Base-by-base conservation (phyloP, 345 rosid genomes). In the Lenwebbia sp. region DNA sequence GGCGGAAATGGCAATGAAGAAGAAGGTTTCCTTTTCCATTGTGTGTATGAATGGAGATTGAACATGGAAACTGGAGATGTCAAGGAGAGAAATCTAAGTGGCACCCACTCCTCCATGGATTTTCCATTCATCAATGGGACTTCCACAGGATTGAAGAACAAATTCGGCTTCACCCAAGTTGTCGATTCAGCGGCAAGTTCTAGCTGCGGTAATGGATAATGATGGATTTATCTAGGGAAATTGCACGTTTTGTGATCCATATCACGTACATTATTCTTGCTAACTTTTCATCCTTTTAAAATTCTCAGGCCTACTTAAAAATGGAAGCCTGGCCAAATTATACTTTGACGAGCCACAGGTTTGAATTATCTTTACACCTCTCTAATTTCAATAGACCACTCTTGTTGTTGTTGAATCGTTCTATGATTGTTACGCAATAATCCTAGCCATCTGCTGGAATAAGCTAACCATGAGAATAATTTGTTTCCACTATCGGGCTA, bases 271-370 rank as follows among this genome's bases (percentile, higher is more conserved):
- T 1, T 60, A 57, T 56, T 47, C 49, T 84, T 54, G 7, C 14
- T 60, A 33, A 17, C 4, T 13, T 40, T 23, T 21, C 44, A 58
- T 37, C 15, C 52, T 22, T 30, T 50, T 22, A 3, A 3, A 19
- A 57, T n/a, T 82, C 56, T 76, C 84, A 90, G 93, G 92, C 33
- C 84, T 88, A 89, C 28, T 88, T 41, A 94, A 91, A 57, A 90
- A 49, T 83, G 92, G 91, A 88, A 88, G 91, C 49, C 76, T 92
- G 82, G 93, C 93, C n/a, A 92, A 93, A 83, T 78, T 93, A 84
- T 89, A 88, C 65, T 92, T 93, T 60, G 93, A 91, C 49, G 88
- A 89, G 51, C 86, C 84, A 7, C 75, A 15, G 22, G 22, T 4
- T 60, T n/a, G 75, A 62, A 22, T 5, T 6, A 6, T 62, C 7